phyloP scores from a whole-genome alignment of 345 rosid genomes.

The Lepidium didymum region DNA sequence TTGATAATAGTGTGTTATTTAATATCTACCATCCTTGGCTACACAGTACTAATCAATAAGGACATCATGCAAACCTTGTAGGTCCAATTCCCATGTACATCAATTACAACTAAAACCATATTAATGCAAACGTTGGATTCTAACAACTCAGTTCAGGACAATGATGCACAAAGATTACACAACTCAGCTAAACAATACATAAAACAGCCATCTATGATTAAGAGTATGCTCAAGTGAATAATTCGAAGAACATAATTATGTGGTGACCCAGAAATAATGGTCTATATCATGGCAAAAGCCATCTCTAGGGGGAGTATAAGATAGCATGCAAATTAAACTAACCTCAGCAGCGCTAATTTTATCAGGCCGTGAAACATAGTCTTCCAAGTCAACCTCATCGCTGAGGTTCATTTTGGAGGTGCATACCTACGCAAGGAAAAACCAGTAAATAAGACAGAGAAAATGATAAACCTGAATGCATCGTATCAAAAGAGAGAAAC shows the following conservation, averaged over 20 bases:
- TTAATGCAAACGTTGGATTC: background rate
- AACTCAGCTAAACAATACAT: constrained; percentile 5
- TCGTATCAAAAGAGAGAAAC: background rate
- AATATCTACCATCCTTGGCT: background rate
- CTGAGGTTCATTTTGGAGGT: constrained; percentile 93
- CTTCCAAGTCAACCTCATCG: constrained; percentile 98
- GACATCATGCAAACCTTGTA: background rate
- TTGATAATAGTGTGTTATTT: background rate
- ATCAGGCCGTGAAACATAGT: constrained; percentile 96
- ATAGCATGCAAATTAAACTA: constrained; percentile 27
- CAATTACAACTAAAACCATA: background rate
- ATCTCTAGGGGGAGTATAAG: background rate
- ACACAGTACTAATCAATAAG: background rate
- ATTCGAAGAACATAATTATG: background rate
- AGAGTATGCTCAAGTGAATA: background rate
- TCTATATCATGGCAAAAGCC: background rate
- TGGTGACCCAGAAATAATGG: background rate
- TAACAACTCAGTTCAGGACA: background rate
- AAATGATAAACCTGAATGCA: background rate
- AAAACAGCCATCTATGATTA: background rate
- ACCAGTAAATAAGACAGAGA: background rate
- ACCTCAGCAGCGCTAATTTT: constrained; percentile 99
- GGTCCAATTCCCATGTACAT: background rate
- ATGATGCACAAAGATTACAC: background rate
- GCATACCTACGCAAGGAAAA: constrained; percentile 63